Evolutionary conservation across 2,329 filamentous ascomycete genomes (phyloP).

Genomic region (Talaromyces funiculosus): DNA sequence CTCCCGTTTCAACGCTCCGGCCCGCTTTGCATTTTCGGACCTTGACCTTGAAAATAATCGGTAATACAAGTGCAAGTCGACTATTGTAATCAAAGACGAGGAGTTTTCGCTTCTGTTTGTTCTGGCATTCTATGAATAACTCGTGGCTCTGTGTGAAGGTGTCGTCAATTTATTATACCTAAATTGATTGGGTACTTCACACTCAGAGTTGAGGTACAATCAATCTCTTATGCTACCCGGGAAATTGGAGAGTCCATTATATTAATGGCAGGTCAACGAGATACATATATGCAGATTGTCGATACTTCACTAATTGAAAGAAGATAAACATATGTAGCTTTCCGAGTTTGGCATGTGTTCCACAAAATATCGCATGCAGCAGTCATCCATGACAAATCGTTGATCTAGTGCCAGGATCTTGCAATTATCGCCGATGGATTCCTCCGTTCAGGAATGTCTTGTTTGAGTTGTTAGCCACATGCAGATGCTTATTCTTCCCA

Average conservation of each 20-base stretch:
- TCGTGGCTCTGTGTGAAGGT: neutral
- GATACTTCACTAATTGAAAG: neutral
- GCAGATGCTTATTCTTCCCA: neutral
- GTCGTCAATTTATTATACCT: neutral
- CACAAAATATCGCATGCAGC: neutral
- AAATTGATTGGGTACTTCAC: too few species aligned
- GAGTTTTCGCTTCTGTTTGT: neutral
- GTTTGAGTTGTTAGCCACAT: too few species aligned
- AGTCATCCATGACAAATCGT: neutral
- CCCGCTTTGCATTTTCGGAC: neutral
- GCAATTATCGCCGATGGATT: neutral
- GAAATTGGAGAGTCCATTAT: neutral
- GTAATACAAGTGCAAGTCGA: neutral
- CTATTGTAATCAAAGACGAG: neutral
- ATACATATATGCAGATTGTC: too few species aligned
- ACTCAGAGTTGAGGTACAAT: neutral
- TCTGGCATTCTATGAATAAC: neutral
- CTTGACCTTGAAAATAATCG: neutral
- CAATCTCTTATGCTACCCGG: neutral
- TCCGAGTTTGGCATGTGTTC: neutral
- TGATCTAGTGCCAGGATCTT: neutral
- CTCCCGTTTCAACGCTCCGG: too few species aligned
- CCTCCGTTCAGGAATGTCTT: too few species aligned
- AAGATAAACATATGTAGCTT: too few species aligned
- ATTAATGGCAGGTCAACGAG: neutral